Conservation (phyloP, 2,329 filamentous ascomycete species). For the Helminthosporium solani region DNA sequence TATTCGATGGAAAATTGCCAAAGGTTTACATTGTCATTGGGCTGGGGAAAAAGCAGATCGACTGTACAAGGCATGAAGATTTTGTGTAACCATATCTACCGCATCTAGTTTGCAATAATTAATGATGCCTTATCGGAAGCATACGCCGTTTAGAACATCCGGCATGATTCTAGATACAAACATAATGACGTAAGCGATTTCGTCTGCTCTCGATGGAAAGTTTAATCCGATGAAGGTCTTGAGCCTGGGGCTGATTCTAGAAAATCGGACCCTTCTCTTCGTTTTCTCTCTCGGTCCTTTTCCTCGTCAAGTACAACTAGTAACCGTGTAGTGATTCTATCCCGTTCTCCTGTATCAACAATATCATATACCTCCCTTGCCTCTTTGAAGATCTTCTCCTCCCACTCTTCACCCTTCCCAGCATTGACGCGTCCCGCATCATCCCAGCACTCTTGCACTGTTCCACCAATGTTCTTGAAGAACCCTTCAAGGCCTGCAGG, state of each 20-base stretch:
- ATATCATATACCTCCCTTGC: slow-evolving; percentile 51
- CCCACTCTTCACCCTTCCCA: slow-evolving; percentile 45
- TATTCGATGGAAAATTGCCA: too few species aligned
- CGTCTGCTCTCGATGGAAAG: too few species aligned
- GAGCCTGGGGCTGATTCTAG: background rate
- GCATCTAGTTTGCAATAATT: too few species aligned
- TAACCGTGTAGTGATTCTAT: slow-evolving; percentile 45
- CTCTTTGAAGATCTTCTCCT: slow-evolving; percentile 48
- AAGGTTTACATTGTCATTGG: too few species aligned
- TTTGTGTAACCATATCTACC: too few species aligned
- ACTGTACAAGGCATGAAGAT: too few species aligned
- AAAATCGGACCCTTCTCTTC: background rate
- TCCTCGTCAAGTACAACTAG: slow-evolving; percentile 42
- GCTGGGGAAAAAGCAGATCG: too few species aligned
- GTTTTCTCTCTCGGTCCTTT: slow-evolving; percentile 11
- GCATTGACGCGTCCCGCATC: slow-evolving; percentile 48
- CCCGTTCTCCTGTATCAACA: slow-evolving; percentile 44
- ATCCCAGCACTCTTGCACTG: slow-evolving; percentile 57
- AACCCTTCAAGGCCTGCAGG: slow-evolving; percentile 54
- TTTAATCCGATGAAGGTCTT: background rate
- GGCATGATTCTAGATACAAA: too few species aligned
- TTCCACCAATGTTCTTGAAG: slow-evolving; percentile 57
- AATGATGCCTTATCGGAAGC: too few species aligned
- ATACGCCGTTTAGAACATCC: too few species aligned
- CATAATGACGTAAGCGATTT: too few species aligned